A percentile compares a stretch with the other conserved stretches of the same genome.
These are phyloP conservation scores for Penstemon barbatus DNA, from an alignment of 257 asterid genomes.

Conservation along the genomic window DNA sequence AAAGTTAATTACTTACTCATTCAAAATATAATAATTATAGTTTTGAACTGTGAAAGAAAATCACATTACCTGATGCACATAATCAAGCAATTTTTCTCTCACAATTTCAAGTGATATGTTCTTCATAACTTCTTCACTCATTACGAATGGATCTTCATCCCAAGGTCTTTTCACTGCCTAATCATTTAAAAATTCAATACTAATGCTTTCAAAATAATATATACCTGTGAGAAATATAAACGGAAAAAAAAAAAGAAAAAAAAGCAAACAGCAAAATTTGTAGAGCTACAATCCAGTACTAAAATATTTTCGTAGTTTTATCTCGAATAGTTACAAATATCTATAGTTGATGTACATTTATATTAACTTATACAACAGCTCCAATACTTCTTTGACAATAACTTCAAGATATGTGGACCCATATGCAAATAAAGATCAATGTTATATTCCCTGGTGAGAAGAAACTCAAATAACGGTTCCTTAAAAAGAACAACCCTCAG, in stretches of 20 bases:
- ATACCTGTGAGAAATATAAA: not conserved
- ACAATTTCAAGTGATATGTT: slow-evolving; percentile 87
- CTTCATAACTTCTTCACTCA: slow-evolving; percentile 94
- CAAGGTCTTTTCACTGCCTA: slow-evolving; percentile 86
- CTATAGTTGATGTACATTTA: not conserved
- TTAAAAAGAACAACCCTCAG: not conserved
- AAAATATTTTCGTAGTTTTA: not conserved
- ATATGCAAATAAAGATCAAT: not conserved
- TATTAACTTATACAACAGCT: not conserved
- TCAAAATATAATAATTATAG: not conserved
- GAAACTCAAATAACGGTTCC: not conserved
- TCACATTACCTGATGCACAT: slow-evolving; percentile 82
- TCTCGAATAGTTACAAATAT: not conserved
- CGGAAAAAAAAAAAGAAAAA: slow-evolving; percentile 7
- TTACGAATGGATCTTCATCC: slow-evolving; percentile 91
- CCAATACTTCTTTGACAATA: not conserved
- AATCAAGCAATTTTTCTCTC: slow-evolving; percentile 74
- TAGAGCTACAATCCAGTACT: slow-evolving; percentile 11
- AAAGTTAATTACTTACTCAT: not conserved
- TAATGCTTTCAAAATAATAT: not conserved
- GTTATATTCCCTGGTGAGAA: not conserved
- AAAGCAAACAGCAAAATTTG: not conserved
- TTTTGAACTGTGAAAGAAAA: slow-evolving; percentile 12
- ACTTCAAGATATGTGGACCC: not conserved
- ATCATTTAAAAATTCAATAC: slow-evolving; percentile 22